A percentile compares a stretch with the other conserved stretches of the same genome.
Evolutionary conservation across 2,329 filamentous ascomycete species (phyloP).

Genomic region (Fusarium burgessii): DNA sequence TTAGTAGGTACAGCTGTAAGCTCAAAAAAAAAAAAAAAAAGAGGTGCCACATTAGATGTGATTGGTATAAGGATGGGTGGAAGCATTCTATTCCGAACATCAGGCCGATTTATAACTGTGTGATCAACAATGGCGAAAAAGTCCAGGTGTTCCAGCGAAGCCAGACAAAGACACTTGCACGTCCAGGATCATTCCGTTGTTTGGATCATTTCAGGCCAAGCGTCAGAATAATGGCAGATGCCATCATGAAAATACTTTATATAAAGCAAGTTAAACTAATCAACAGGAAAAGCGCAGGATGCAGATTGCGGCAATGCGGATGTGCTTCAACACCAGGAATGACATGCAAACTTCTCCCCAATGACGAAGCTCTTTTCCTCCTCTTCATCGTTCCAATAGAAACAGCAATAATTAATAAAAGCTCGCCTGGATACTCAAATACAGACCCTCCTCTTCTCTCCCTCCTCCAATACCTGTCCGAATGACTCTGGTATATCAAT

Average conservation of each 20-base stretch:
- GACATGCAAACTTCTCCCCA: constrained; percentile 37
- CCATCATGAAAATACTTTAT: constrained; percentile 27
- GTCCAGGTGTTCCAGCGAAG: background rate
- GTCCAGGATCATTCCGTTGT: background rate
- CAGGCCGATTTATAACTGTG: no score
- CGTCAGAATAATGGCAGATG: background rate
- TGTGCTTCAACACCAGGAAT: constrained; percentile 39
- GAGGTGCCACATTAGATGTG: no score
- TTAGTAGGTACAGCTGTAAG: no score
- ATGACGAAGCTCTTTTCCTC: constrained; percentile 3
- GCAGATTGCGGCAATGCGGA: constrained; percentile 37
- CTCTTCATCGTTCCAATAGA: constrained; percentile 14
- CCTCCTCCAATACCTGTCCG: background rate
- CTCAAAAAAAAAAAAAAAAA: no score
- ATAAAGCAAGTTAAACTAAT: constrained; percentile 28
- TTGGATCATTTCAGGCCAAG: background rate
- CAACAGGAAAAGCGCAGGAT: constrained; percentile 33
- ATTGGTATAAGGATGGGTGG: no score
- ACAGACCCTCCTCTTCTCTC: constrained; percentile 23
- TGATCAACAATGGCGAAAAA: no score
- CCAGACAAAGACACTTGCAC: background rate
- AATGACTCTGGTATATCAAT: constrained; percentile 5
- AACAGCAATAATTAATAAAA: constrained; percentile 36
- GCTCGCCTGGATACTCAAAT: constrained; percentile 23
- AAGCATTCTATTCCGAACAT: no score